Conservation (phyloP, 768 basidiomycete species). For the Heimioporus sp. region DNA sequence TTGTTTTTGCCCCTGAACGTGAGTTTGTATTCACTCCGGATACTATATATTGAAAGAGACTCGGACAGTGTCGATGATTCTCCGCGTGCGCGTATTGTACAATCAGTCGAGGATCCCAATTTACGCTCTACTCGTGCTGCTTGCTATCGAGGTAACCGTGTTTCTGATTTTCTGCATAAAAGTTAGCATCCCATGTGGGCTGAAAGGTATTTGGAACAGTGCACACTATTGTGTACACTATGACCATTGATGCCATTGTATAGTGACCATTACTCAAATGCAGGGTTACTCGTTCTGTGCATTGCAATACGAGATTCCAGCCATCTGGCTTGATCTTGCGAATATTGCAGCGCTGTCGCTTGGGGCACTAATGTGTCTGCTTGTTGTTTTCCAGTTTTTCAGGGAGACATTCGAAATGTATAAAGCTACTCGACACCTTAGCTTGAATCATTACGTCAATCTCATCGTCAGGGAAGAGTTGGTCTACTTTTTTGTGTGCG, state of each 20-base stretch:
- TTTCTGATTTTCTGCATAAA: neutral
- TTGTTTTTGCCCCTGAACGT: neutral
- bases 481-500: neutral
- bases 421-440: neutral
- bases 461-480: neutral
- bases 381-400: neutral
- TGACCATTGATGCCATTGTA: neutral
- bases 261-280: neutral
- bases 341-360: neutral
- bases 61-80: neutral
- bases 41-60: neutral
- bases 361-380: neutral
- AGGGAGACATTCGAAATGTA: neutral
- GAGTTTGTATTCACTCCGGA: neutral
- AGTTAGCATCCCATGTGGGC: neutral
- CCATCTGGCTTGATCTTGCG: neutral
- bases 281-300: neutral
- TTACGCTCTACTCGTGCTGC: accelerated
- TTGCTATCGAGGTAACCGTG: neutral
- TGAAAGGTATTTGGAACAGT: neutral
- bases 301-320: neutral
- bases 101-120: too few species aligned
- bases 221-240: neutral
- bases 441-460: neutral
- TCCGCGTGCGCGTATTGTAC: neutral